Evolutionary conservation across 306 rosid genomes (phyloP).

Genomic region (Geum urbanum): DNA sequence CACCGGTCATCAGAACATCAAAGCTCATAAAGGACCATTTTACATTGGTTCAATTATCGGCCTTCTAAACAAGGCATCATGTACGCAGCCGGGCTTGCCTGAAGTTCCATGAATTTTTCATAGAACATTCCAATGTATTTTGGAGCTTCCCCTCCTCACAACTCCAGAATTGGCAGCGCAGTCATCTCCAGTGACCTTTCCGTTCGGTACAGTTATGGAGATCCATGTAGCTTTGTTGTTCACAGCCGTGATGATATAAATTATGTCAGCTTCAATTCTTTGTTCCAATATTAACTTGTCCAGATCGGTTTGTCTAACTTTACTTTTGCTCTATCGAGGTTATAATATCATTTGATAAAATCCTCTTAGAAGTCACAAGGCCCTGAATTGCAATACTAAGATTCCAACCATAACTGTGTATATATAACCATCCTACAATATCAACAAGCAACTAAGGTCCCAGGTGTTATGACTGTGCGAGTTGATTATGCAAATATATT

Average conservation of each 20-base stretch:
- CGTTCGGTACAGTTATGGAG: conserved; percentile 34
- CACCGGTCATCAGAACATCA: too few species aligned
- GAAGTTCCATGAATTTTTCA: conserved; percentile 41
- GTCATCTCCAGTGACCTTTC: conserved; percentile 39
- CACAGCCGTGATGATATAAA: conserved; percentile 45
- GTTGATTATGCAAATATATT: conserved; percentile 87
- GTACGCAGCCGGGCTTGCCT: neutral
- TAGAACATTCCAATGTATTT: conserved; percentile 38
- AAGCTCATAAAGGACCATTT: too few species aligned
- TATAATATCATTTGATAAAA: conserved; percentile 84
- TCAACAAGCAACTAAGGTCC: conserved; percentile 73
- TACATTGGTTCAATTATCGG: neutral
- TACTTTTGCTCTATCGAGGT: conserved; percentile 42
- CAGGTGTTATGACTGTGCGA: conserved; percentile 75
- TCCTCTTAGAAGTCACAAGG: conserved; percentile 89
- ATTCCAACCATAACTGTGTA: conserved; percentile 80
- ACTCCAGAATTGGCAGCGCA: conserved; percentile 41
- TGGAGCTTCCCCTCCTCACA: conserved; percentile 31
- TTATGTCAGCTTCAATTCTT: conserved; percentile 19
- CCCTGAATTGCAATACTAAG: conserved; percentile 83
- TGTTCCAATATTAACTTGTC: conserved; percentile 16
- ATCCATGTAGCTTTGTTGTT: conserved; percentile 44
- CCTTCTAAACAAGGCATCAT: conserved; percentile 3
- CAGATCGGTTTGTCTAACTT: conserved; percentile 17
- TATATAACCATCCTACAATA: conserved; percentile 81